phyloP scores from a whole-genome alignment of 2,329 filamentous ascomycete species.

The Aspergillus quadrilineatus region DNA sequence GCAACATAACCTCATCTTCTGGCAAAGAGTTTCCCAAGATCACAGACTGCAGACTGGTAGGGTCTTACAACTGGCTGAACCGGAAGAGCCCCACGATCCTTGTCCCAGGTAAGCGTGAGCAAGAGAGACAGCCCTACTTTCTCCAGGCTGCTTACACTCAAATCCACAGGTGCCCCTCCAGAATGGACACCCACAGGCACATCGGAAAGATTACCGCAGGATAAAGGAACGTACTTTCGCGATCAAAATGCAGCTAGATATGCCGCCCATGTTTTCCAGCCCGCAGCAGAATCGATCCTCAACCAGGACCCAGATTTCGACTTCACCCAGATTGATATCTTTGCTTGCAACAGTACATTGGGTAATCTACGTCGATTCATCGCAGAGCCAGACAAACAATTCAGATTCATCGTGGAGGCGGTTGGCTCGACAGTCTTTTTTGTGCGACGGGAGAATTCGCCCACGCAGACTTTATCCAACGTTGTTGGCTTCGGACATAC shows the following conservation, averaged over 20 bases:
- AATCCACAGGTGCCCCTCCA: slow-evolving; percentile 49
- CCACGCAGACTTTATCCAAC: slow-evolving; percentile 55
- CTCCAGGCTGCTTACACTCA: neutral
- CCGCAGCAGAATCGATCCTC: slow-evolving; percentile 46
- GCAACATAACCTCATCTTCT: neutral
- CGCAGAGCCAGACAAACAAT: slow-evolving; percentile 46
- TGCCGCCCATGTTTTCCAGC: slow-evolving; percentile 44
- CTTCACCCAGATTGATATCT: slow-evolving; percentile 50
- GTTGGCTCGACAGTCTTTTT: slow-evolving; percentile 62
- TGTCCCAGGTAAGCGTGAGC: slow-evolving; percentile 5
- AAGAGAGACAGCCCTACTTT: neutral
- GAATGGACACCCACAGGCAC: slow-evolving; percentile 49
- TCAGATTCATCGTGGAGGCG: slow-evolving; percentile 60
- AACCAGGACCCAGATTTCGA: slow-evolving; percentile 38
- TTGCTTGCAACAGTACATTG: slow-evolving; percentile 61
- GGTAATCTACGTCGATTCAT: slow-evolving; percentile 62
- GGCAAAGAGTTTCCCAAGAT: neutral
- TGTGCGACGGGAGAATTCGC: slow-evolving; percentile 60
- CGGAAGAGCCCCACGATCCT: slow-evolving; percentile 5
- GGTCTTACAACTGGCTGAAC: slow-evolving; percentile 14
- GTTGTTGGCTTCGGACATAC: slow-evolving; percentile 64
- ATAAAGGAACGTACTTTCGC: slow-evolving; percentile 47
- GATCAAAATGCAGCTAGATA: slow-evolving; percentile 42
- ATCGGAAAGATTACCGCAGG: slow-evolving; percentile 39
- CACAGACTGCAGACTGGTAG: slow-evolving; percentile 3